phyloP scores from a whole-genome alignment of 2,329 filamentous ascomycete species.

The Blastomyces silverae region DNA sequence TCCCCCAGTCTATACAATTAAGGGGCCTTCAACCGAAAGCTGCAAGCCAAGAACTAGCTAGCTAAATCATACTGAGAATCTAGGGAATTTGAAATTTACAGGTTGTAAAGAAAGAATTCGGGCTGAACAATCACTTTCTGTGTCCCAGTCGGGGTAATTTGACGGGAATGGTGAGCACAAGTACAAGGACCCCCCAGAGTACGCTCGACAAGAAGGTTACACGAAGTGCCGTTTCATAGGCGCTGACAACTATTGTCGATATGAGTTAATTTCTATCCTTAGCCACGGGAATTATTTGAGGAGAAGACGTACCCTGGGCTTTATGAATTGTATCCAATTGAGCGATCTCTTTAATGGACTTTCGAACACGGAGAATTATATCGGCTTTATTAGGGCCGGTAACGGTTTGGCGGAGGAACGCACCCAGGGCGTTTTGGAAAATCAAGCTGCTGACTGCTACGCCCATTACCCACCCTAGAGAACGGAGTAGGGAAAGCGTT shows the following conservation, averaged over 20 bases:
- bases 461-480: slow-evolving; percentile 64
- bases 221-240: slow-evolving; percentile 11
- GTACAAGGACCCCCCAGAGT: slow-evolving; percentile 1
- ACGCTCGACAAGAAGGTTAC: slow-evolving; percentile 10
- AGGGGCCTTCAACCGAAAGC: neutral
- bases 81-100: neutral
- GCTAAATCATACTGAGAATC: neutral
- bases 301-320: slow-evolving; percentile 37
- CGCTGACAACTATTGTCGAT: neutral
- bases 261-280: neutral
- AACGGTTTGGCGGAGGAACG: slow-evolving; percentile 54
- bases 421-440: slow-evolving; percentile 61
- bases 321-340: slow-evolving; percentile 41
- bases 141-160: slow-evolving; percentile 8
- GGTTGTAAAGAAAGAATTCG: neutral
- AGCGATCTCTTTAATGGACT: slow-evolving; percentile 45
- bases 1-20: neutral
- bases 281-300: neutral
- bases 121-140: neutral
- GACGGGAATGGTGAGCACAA: neutral
- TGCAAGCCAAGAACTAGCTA: neutral
- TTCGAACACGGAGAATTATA: slow-evolving; percentile 46
- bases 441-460: slow-evolving; percentile 64
- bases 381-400: slow-evolving; percentile 52
- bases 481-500: slow-evolving; percentile 64